Conservation (phyloP, 2,329 filamentous ascomycete genomes). For the Paracamarosporium sp. region DNA sequence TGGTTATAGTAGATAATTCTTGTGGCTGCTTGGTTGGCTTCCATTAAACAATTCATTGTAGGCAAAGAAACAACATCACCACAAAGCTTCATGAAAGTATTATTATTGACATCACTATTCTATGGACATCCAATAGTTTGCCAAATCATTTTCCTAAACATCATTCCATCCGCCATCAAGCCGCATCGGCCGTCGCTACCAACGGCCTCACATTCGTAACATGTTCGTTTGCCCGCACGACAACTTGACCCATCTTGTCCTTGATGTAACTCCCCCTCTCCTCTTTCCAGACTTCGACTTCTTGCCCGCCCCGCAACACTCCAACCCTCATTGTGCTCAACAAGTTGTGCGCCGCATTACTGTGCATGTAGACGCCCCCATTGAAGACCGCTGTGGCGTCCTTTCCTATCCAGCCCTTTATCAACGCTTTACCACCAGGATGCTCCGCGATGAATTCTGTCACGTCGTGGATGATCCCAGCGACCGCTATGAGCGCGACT, state of each 20-base stretch:
- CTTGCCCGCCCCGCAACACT: slow-evolving; percentile 46
- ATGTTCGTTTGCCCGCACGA: slow-evolving; percentile 81
- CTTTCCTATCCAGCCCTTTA: slow-evolving; percentile 44
- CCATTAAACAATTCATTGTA: too few species aligned
- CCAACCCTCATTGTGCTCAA: slow-evolving; percentile 48
- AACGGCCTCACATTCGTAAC: slow-evolving; percentile 80
- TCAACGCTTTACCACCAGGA: slow-evolving; percentile 47
- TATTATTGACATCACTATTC: too few species aligned
- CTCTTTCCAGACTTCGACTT: slow-evolving; percentile 50
- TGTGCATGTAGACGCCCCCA: slow-evolving; percentile 49
- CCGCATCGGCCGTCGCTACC: slow-evolving; percentile 79
- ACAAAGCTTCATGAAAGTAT: too few species aligned
- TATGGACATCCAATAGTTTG: not conserved
- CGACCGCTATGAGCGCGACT: slow-evolving; percentile 41
- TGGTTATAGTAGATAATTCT: too few species aligned
- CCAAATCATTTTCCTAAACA: not conserved
- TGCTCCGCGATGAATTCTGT: slow-evolving; percentile 45
- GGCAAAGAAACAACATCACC: too few species aligned
- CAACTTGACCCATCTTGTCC: slow-evolving; percentile 76
- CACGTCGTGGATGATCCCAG: slow-evolving; percentile 48
- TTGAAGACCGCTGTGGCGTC: slow-evolving; percentile 50
- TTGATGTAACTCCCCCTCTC: slow-evolving; percentile 62
- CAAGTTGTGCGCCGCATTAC: slow-evolving; percentile 49
- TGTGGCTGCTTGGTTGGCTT: too few species aligned
- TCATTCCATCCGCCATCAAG: slow-evolving; percentile 52